Evolutionary conservation across 176 grass and related monocot genomes (phyloP).

Genomic region (Oryza coarctata): DNA sequence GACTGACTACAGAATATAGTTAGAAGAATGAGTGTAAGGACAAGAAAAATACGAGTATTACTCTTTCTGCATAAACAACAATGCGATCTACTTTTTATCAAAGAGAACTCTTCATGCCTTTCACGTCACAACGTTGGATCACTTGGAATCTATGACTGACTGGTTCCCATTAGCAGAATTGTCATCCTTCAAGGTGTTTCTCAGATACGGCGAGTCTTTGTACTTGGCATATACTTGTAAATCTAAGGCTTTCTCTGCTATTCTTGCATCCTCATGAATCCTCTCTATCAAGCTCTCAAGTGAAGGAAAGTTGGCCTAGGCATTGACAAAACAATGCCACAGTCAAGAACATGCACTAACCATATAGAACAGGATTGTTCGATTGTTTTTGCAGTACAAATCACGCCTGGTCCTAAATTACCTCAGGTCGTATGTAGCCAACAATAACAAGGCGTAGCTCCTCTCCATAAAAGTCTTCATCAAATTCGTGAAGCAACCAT

Average conservation of each 20-base stretch:
- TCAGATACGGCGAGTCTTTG: slow-evolving; percentile 70
- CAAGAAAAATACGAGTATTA: neutral
- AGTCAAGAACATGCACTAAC: slow-evolving; percentile 15
- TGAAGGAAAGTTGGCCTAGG: slow-evolving; percentile 78
- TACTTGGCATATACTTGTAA: slow-evolving; percentile 64
- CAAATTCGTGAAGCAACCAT: slow-evolving; percentile 94
- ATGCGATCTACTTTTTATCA: no score
- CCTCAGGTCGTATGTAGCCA: slow-evolving; percentile 92
- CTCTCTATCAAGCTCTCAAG: slow-evolving; percentile 92
- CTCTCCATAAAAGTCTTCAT: slow-evolving; percentile 88
- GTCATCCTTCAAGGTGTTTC: slow-evolving; percentile 41
- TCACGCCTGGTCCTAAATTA: slow-evolving; percentile 21
- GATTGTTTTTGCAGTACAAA: neutral
- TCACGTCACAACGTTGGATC: slow-evolving; percentile 10
- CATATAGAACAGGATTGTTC: neutral
- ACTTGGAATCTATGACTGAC: slow-evolving; percentile 25
- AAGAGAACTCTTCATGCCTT: neutral
- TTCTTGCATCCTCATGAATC: slow-evolving; percentile 87
- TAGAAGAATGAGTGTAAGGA: neutral
- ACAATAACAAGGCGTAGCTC: slow-evolving; percentile 85
- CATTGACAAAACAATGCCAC: slow-evolving; percentile 20
- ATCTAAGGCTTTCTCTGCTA: slow-evolving; percentile 76
- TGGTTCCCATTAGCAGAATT: slow-evolving; percentile 16
- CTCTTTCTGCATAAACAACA: slow-evolving; percentile 2
- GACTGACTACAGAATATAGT: neutral